Percentiles rank a stretch among this genome's conserved stretches.
phyloP scores from a whole-genome alignment of 1,284 basidiomycete species.

The Cutaneotrichosporon sp. region DNA sequence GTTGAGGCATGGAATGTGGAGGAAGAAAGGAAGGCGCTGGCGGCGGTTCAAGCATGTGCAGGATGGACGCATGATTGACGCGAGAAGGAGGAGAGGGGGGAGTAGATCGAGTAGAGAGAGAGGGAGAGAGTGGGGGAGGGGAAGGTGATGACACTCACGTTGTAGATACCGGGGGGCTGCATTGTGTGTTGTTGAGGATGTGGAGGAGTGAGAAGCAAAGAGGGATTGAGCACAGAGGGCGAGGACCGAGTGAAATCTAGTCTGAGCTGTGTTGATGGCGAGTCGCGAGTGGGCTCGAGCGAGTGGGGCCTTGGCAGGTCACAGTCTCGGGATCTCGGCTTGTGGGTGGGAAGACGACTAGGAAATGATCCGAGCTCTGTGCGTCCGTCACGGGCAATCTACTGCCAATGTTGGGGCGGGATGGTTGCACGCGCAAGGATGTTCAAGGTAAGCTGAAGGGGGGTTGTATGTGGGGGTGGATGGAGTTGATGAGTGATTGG shows the following conservation, averaged over 20 bases:
- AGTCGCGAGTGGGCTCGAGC: not conserved
- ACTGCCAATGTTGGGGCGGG: not conserved
- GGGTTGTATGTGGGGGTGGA: not conserved
- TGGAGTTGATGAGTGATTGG: constrained; percentile 17
- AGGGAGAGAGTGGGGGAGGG: not conserved
- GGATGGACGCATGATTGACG: not conserved
- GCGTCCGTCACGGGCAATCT: not conserved
- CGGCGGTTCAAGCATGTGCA: not conserved
- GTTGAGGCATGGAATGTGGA: constrained; percentile 2
- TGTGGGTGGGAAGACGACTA: not conserved
- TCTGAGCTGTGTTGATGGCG: constrained; percentile 1
- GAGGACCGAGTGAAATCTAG: not conserved
- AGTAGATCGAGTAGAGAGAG: no score
- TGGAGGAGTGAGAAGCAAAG: not conserved
- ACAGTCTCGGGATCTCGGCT: no score
- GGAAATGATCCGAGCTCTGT: constrained; percentile 2
- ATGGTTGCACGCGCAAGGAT: not conserved
- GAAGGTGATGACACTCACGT: constrained; percentile 29
- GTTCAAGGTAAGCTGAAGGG: not conserved
- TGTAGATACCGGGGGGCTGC: constrained; percentile 48
- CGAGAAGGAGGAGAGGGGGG: not conserved
- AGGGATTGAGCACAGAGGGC: constrained; percentile 2
- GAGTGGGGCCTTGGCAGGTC: not conserved
- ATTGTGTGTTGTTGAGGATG: constrained; percentile 20
- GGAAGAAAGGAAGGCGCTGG: not conserved